Evolutionary conservation across 768 basidiomycete species (phyloP), one percentile per base, ranked within the genome.

Genomic region (Kwoniella europaea): DNA sequence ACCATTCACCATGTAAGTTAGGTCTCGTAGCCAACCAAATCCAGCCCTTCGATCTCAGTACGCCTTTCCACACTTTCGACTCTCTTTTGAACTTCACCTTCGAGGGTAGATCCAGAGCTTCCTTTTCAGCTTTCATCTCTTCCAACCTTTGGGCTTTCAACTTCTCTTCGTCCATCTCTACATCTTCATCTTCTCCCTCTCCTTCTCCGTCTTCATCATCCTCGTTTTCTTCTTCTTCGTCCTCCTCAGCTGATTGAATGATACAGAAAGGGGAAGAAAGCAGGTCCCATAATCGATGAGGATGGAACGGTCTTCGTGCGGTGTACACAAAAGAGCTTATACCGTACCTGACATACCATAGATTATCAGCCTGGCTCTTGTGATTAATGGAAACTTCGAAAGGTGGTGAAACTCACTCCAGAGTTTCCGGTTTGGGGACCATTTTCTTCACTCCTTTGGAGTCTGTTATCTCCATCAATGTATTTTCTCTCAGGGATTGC

Each of bases 11-110:
- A 16, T 69, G 71, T 53, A 82, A 62, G 9, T 63, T 53, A 0
- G 82, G 82, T 4, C 84, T 68, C 0, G 81, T 80, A 1, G 83
- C 83, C n/a, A 84, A 59, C 84, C 84, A 84, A 42, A 77, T 67
- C 73, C 83, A 84, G 10, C 84, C 83, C 68, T 83, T 82, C 6
- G 76, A 78, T 18, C 83, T 75, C 10, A 83, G 73, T 0, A 84
- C 72, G 2, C 78, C 76, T n/a, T 73, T 77, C 74, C 80, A 83
- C 1, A 75, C 65, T 0, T 78, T 76, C 6, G 69, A 72, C 0
- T 71, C 79, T 12, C 75, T 68, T 68, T 83, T 84, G 56, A 71
- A 69, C 1, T 74, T 73, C 27, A 77, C 75, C 1, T 81, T 74
- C 2, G 72, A 72, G 15, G 72, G 75, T 2, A 81, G 74, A 57